phyloP scores from a whole-genome alignment of 73 alveolate species.

The Uronychia binucleata region DNA sequence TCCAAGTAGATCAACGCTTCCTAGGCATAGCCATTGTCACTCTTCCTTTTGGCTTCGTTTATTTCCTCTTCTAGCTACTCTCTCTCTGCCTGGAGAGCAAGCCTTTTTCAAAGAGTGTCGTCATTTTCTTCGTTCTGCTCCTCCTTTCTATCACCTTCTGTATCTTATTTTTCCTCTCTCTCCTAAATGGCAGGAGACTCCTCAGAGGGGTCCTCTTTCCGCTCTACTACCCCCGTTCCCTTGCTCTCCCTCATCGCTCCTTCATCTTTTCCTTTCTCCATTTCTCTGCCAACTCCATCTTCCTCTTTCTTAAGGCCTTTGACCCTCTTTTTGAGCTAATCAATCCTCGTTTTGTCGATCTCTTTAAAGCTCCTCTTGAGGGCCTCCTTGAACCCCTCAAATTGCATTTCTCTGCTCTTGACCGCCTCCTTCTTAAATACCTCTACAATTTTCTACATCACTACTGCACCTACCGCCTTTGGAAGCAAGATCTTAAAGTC shows the following conservation, averaged over 20 bases:
- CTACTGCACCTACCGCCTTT: neutral
- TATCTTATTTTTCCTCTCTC: neutral
- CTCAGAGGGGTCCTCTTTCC: no score
- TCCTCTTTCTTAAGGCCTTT: neutral
- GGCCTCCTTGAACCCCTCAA: neutral
- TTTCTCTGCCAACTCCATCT: no score
- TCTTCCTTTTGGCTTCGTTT: neutral
- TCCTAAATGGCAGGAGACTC: no score
- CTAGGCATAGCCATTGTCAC: neutral
- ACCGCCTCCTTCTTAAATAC: neutral
- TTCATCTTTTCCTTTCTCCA: no score
- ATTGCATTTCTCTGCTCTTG: neutral
- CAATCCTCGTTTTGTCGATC: neutral
- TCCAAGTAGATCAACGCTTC: neutral
- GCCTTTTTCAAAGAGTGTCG: neutral
- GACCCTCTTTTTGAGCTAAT: neutral
- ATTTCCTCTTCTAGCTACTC: neutral
- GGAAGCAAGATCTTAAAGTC: neutral
- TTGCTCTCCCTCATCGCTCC: no score
- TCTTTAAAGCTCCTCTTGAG: neutral
- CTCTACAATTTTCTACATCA: neutral
- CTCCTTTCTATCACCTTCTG: neutral
- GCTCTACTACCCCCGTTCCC: no score
- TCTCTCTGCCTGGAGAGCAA: no score
- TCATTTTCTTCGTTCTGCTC: neutral